phyloP scores from a whole-genome alignment of 2,329 filamentous ascomycete genomes.

The Rutstroemia sydowiana region DNA sequence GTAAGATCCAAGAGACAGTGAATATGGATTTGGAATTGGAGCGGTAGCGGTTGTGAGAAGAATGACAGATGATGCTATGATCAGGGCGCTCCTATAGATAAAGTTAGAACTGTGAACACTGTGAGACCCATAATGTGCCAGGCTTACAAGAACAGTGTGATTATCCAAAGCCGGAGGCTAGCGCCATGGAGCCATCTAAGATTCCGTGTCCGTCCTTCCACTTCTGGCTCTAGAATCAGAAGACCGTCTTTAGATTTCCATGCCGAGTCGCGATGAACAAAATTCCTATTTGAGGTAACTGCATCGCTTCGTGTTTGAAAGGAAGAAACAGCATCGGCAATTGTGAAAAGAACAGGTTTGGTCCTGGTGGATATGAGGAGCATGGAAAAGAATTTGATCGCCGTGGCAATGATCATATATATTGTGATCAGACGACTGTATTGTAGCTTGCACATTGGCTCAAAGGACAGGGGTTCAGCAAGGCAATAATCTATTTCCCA shows the following conservation, averaged over 20 bases:
- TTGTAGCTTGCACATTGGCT: constrained; percentile 17
- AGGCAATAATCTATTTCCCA: constrained; percentile 21
- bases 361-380: constrained; percentile 11
- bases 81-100: neutral
- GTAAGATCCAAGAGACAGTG: neutral
- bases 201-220: neutral
- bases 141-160: constrained; percentile 12
- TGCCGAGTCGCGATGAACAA: constrained; percentile 20
- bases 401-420: neutral
- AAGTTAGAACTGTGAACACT: no score
- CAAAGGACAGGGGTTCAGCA: constrained; percentile 8
- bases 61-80: neutral
- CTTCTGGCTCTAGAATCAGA: neutral
- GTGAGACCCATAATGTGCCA: no score
- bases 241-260: constrained; percentile 11
- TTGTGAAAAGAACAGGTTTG: constrained; percentile 25
- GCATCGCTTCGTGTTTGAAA: constrained; percentile 31
- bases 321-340: constrained; percentile 33
- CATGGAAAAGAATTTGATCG: constrained; percentile 1
- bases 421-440: constrained; percentile 10
- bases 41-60: constrained; percentile 5
- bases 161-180: constrained; percentile 8
- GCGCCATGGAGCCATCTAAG: constrained; percentile 18
- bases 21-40: neutral
- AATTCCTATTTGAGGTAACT: constrained; percentile 22